Base-by-base conservation (phyloP, 1,139 yeast species). In the Schwanniomyces etchellsii region DNA sequence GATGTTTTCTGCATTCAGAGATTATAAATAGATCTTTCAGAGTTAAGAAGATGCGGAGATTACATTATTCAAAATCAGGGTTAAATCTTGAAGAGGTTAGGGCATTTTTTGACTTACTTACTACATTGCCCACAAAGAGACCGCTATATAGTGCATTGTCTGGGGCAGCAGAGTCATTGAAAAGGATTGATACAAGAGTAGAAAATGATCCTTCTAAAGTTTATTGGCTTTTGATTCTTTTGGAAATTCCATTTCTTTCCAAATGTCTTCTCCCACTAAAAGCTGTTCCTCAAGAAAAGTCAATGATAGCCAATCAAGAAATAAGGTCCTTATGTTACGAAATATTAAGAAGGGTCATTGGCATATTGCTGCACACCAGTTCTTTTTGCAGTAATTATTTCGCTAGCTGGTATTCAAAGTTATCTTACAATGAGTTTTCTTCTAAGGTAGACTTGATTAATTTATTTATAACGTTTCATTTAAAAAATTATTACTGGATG, bases 311-410 rank as follows among this genome's bases (percentile, higher is more conserved):
- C 20, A 53, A 66, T 0, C 67, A 72, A 0, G 82, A 77, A 41
- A 64, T 81, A 9, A 70, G 70, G 37, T 54, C 71, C 0, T 44
- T 79, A 11, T 65, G 79, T 15, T 79, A 77, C 45, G 89, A 83
- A 31, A 64, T 86, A 3, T 48, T 79, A 15, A 82, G 81, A 45
- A 61, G 89, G 29, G 56, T 75, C 3, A 57, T 84, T 24, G 95
- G 95, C 0, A 59, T 81, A 4, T 43, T 85, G 29, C 66, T 91
- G 1, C 69, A 77, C 40, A 44, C 71, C 3, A 64, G 68, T 20
- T 50, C 66, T 3, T 44, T 56, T 1, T 48, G 59, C 9, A 48
- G 42, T 14, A 70, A 69, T 25, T 68, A 70, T 40, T 47, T 81
- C 21, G 63, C 76, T 2, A 67, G 72, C 37, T 81, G 86, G 82